Base-by-base conservation (phyloP, 495 filamentous ascomycete genomes). In the Xylaria scruposa region DNA sequence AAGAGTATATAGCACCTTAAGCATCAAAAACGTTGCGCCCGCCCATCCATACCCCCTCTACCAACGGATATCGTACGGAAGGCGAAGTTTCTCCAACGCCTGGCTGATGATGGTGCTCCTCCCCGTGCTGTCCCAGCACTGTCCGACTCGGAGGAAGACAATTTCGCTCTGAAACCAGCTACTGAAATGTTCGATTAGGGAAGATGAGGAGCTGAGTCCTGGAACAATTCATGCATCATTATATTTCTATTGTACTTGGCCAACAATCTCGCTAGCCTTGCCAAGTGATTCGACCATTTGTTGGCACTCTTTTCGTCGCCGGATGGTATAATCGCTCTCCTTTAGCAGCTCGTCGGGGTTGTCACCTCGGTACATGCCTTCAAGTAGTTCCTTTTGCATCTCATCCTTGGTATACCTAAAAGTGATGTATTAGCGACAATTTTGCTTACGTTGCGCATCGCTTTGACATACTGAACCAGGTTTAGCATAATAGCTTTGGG, bases 401-500 rank as follows among this genome's bases (percentile, higher is more conserved):
- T 97, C 94, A 70, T 98, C 95, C 84, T 97, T 97, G 65, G 94
- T 96, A 82, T 90, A 93, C 80, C 95, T 97, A 74, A 65, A 47
- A 62, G 40, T 60, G 40, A 62, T 9, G n/a, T 60, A 68, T 80
- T 73, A 81, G 71, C 26, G 67, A 63, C 53, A 29, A 36, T 36
- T 6, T n/a, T 33, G 19, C 9, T 24, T n/a, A 12, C 56, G 15
- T 6, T n/a, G 24, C 19, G 42, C 10, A n/a, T 0, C 29, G 21
- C 44, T 68, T 33, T 33, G 24, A 90, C 94, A 73, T 90, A 97
- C 93, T 93, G 90, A 33, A 99, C 97, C 51, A 99, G 89, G 68
- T 90, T 97, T 64, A 98, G 88, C 97, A 99, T 99, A 82, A 99
- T 96, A 24, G 97, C 96, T 85, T 99, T 99, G 49, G 97, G 97